These are phyloP conservation scores for Francoa sonchifolia DNA, from an alignment of 441 rosid genomes.

Conservation along the genomic window DNA sequence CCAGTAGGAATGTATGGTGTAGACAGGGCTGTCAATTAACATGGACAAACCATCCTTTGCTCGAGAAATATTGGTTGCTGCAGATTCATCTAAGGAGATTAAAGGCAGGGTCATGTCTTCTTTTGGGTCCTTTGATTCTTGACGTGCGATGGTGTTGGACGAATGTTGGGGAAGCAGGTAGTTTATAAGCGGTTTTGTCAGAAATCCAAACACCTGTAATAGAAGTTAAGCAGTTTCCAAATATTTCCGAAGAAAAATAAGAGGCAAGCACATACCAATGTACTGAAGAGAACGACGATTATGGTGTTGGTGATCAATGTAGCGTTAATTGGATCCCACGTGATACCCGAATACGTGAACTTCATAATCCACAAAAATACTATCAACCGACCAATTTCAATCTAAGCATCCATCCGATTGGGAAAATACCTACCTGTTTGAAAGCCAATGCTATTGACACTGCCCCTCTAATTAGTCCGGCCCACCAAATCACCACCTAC, in stretches of 20 bases:
- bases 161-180: constrained; percentile 38
- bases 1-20: constrained; percentile 76
- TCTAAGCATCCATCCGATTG: no score
- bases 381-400: no score
- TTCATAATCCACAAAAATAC: constrained; percentile 17
- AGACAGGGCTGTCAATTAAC: constrained; percentile 65
- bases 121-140: constrained; percentile 30
- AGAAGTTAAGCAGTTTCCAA: no score
- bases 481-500: constrained; percentile 89
- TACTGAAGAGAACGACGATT: constrained; percentile 65
- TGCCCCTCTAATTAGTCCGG: constrained; percentile 87
- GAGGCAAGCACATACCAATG: constrained; percentile 42
- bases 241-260: background rate
- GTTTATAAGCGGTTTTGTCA: constrained; percentile 62
- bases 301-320: constrained; percentile 63
- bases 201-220: constrained; percentile 69
- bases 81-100: constrained; percentile 54
- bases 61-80: constrained; percentile 45
- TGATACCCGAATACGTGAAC: constrained; percentile 77
- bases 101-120: constrained; percentile 51
- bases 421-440: constrained; percentile 51
- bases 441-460: constrained; percentile 88
- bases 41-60: constrained; percentile 61
- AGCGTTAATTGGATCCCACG: constrained; percentile 54
- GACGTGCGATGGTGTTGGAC: constrained; percentile 2